Percentiles rank a stretch among this genome's conserved stretches.
Evolutionary conservation across 495 filamentous ascomycete species (phyloP).

Genomic region (Xylaria sp.): DNA sequence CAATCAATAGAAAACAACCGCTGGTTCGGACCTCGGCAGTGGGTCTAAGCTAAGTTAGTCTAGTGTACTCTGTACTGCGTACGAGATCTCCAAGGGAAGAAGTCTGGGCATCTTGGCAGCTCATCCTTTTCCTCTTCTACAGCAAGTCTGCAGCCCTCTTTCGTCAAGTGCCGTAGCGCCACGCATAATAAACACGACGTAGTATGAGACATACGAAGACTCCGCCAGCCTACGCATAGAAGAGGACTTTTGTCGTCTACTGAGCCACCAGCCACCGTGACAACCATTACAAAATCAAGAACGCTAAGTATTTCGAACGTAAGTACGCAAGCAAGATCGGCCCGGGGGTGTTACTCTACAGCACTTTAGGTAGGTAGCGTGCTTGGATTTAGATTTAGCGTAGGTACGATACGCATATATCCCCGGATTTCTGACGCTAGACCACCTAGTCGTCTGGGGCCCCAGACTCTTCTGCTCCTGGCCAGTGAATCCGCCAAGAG

Average conservation of each 20-base stretch:
- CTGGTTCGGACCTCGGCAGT: slow-evolving; percentile 7
- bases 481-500: slow-evolving; percentile 4
- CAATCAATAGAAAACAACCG: not conserved
- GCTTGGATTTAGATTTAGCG: not conserved
- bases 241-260: not conserved
- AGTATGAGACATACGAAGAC: not conserved
- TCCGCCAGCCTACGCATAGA: no score
- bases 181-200: not conserved
- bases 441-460: not conserved
- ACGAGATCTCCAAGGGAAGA: not conserved
- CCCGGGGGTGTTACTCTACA: not conserved
- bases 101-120: slow-evolving; percentile 4
- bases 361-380: not conserved
- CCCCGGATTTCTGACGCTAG: not conserved
- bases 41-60: not conserved
- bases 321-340: not conserved
- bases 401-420: not conserved
- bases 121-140: not conserved
- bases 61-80: no score
- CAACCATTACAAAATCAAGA: not conserved
- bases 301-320: not conserved
- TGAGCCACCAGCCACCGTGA: no score
- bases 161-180: not conserved
- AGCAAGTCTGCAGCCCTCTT: not conserved
- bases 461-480: slow-evolving; percentile 2